Percentiles rank a stretch among this genome's conserved stretches.
Evolutionary conservation across 2,329 filamentous ascomycete genomes (phyloP).

Genomic region (Arthroderma sp.): DNA sequence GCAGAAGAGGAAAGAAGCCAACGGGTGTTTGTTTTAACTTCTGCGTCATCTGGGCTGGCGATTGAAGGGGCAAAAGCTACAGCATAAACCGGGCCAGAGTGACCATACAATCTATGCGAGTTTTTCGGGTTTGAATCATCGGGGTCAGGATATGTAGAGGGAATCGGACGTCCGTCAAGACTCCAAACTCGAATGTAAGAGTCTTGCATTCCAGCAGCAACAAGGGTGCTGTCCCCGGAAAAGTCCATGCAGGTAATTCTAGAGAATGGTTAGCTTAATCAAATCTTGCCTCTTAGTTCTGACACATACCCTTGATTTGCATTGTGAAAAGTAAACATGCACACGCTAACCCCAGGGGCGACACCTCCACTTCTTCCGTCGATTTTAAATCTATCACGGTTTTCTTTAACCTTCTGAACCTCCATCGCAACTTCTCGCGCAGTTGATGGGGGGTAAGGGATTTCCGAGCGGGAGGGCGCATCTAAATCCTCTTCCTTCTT

Average conservation of each 20-base stretch:
- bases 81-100: slow-evolving; percentile 77
- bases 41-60: slow-evolving; percentile 38
- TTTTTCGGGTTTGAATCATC: slow-evolving; percentile 49
- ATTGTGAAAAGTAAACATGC: slow-evolving; percentile 99
- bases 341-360: slow-evolving; percentile 71
- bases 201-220: slow-evolving; percentile 79
- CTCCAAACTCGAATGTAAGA: slow-evolving; percentile 95
- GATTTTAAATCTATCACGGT: slow-evolving; percentile 81
- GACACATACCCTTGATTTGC: slow-evolving; percentile 66
- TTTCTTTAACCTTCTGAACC: slow-evolving; percentile 85
- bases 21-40: slow-evolving; percentile 50
- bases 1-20: slow-evolving; percentile 77
- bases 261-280: slow-evolving; percentile 16
- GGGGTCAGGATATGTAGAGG: slow-evolving; percentile 49
- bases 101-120: slow-evolving; percentile 70
- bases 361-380: slow-evolving; percentile 72
- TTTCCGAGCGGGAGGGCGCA: slow-evolving; percentile 60
- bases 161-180: slow-evolving; percentile 70
- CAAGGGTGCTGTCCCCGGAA: slow-evolving; percentile 75
- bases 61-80: slow-evolving; percentile 75
- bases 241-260: slow-evolving; percentile 92
- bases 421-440: slow-evolving; percentile 87
- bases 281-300: background rate
- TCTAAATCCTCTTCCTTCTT: slow-evolving; percentile 87
- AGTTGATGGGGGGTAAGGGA: slow-evolving; percentile 77